phyloP scores from a whole-genome alignment of 2,329 filamentous ascomycete genomes.

The Chaetomium globosum region DNA sequence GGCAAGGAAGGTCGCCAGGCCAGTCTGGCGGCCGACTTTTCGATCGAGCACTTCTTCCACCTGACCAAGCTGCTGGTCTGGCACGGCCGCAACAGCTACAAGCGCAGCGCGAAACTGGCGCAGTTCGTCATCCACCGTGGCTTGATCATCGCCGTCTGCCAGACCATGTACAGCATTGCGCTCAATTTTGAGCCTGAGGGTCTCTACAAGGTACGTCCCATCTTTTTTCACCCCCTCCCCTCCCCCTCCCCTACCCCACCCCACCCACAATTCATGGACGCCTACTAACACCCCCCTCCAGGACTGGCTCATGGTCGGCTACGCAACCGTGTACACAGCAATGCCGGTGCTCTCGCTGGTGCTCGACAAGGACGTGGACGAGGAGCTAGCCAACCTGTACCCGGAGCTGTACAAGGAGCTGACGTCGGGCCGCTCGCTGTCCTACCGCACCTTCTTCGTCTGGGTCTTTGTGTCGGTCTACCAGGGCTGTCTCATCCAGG shows the following conservation, averaged over 20 bases:
- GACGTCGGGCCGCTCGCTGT: slow-evolving; percentile 82
- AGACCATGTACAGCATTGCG: slow-evolving; percentile 96
- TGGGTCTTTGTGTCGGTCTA: slow-evolving; percentile 97
- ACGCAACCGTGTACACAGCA: slow-evolving; percentile 95
- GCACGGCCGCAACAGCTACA: slow-evolving; percentile 98
- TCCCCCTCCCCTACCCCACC: neutral
- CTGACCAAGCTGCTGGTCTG: slow-evolving; percentile 96
- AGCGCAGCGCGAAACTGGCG: slow-evolving; percentile 88
- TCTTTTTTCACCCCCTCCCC: neutral
- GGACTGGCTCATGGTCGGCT: slow-evolving; percentile 96
- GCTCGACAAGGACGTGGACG: slow-evolving; percentile 92
- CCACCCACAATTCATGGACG: neutral
- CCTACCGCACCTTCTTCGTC: slow-evolving; percentile 92
- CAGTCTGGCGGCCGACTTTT: slow-evolving; percentile 92
- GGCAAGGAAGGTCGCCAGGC: slow-evolving; percentile 97
- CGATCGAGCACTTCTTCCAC: slow-evolving; percentile 92
- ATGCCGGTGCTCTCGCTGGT: slow-evolving; percentile 90
- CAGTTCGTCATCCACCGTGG: slow-evolving; percentile 99
- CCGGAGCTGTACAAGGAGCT: slow-evolving; percentile 97
- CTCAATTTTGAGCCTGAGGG: slow-evolving; percentile 91
- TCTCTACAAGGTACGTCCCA: slow-evolving; percentile 69
- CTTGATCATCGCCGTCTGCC: slow-evolving; percentile 90
- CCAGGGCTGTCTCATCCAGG: slow-evolving; percentile 93
- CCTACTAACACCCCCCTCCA: slow-evolving; percentile 39
- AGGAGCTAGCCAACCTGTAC: slow-evolving; percentile 89